Evolutionary conservation across 805 yeast genomes (phyloP).

Genomic region (Metschnikowia rubicola): DNA sequence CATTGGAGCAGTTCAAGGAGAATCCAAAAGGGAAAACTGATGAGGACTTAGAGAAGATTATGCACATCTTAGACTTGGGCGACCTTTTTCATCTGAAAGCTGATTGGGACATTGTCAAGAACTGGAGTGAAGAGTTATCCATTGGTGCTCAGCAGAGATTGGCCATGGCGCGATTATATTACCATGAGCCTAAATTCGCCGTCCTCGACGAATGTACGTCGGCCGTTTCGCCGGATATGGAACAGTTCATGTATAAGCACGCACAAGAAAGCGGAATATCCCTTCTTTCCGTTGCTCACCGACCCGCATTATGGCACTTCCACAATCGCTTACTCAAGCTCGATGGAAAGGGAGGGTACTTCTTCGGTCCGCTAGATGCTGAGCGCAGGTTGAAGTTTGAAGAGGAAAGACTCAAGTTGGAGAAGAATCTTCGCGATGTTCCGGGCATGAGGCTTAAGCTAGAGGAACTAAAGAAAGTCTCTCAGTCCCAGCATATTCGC

Average conservation of each 20-base stretch:
- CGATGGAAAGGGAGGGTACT: constrained; percentile 76
- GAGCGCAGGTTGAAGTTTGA: constrained; percentile 68
- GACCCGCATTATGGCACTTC: constrained; percentile 90
- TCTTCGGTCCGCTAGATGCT: constrained; percentile 64
- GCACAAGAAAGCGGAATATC: constrained; percentile 80
- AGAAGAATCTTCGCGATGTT: constrained; percentile 65
- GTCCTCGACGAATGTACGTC: constrained; percentile 95
- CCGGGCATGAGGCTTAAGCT: constrained; percentile 66
- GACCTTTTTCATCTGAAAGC: constrained; percentile 43
- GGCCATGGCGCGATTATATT: constrained; percentile 89
- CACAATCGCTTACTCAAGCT: constrained; percentile 80
- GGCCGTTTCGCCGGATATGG: constrained; percentile 88
- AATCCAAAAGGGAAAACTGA: constrained; percentile 41
- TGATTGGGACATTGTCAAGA: constrained; percentile 59
- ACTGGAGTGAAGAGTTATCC: constrained; percentile 87
- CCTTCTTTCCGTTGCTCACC: constrained; percentile 84
- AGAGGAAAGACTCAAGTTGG: constrained; percentile 70
- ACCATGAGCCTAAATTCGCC: constrained; percentile 89
- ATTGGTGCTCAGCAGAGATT: constrained; percentile 91
- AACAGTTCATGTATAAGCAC: constrained; percentile 79
- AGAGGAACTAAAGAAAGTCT: constrained; percentile 55
- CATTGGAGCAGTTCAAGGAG: constrained; percentile 51
- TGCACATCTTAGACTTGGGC: constrained; percentile 55
- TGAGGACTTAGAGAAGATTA: constrained; percentile 48
- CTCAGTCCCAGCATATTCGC: constrained; percentile 39